Evolutionary conservation across 2,329 filamentous ascomycete genomes (phyloP).

Genomic region (Xylaria multiplex): DNA sequence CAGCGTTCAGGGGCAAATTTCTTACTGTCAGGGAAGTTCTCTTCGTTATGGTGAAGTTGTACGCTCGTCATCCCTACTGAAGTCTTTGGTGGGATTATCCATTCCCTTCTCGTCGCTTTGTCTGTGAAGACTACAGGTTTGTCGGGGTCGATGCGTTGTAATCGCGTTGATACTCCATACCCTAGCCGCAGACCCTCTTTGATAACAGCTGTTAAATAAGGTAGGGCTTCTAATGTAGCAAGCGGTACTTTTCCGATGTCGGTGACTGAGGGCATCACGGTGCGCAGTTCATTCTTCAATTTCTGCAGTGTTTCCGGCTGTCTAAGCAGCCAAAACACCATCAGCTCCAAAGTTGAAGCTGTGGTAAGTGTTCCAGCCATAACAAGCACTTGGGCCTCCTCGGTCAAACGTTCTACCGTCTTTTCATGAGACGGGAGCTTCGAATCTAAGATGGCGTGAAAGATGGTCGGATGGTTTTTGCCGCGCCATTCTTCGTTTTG

Average conservation of each 20-base stretch:
- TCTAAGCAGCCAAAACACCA: constrained; percentile 27
- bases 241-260: constrained; percentile 16
- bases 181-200: constrained; percentile 26
- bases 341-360: constrained; percentile 10
- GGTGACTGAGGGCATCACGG: constrained; percentile 20
- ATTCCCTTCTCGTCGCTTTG: constrained; percentile 14
- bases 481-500: constrained; percentile 27
- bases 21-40: constrained; percentile 23
- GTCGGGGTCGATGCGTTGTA: constrained; percentile 25
- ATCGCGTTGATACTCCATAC: constrained; percentile 19
- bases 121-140: constrained; percentile 22
- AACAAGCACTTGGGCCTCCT: constrained; percentile 24
- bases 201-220: constrained; percentile 25
- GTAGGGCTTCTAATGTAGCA: constrained; percentile 23
- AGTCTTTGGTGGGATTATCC: constrained; percentile 28
- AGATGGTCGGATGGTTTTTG: constrained; percentile 25
- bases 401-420: constrained; percentile 19
- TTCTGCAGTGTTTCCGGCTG: constrained; percentile 23
- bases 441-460: constrained; percentile 22
- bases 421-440: constrained; percentile 18
- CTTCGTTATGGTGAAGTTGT: constrained; percentile 27
- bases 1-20: constrained; percentile 33
- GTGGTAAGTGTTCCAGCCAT: constrained; percentile 32
- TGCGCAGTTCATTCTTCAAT: constrained; percentile 25
- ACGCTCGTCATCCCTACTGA: constrained; percentile 27